These are phyloP conservation scores for Gossypium mustelinum DNA, from an alignment of 345 rosid genomes.

Conservation along the genomic window DNA sequence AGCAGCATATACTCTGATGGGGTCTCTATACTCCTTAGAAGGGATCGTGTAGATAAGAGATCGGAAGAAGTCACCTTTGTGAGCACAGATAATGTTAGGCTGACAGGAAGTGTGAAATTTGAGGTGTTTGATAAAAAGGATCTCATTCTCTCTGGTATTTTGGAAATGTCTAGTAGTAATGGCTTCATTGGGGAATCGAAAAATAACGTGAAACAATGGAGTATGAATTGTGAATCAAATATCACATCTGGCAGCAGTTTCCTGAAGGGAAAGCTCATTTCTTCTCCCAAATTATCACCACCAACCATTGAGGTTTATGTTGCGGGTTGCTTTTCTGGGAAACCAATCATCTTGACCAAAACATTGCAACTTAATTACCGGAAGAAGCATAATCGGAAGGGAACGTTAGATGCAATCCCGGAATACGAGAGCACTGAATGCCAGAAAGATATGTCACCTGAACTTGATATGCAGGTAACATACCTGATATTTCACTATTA, in stretches of 20 bases:
- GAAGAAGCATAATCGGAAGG: slow-evolving; percentile 57
- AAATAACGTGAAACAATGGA: slow-evolving; percentile 54
- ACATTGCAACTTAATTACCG: slow-evolving; percentile 57
- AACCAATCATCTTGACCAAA: slow-evolving; percentile 79
- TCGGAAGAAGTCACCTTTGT: slow-evolving; percentile 86
- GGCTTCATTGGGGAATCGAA: slow-evolving; percentile 58
- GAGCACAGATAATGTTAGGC: slow-evolving; percentile 74
- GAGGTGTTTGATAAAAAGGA: slow-evolving; percentile 65
- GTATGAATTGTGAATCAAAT: slow-evolving; percentile 67
- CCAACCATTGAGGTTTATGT: slow-evolving; percentile 83
- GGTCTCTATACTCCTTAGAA: slow-evolving; percentile 56
- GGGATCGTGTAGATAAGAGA: slow-evolving; percentile 76
- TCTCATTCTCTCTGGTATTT: slow-evolving; percentile 62
- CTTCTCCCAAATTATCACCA: slow-evolving; percentile 40
- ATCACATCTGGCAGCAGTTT: slow-evolving; percentile 50
- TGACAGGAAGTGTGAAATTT: slow-evolving; percentile 77
- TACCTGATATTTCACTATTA: not conserved
- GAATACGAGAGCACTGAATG: slow-evolving; percentile 60
- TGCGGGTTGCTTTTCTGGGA: slow-evolving; percentile 70
- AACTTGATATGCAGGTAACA: slow-evolving; percentile 59
- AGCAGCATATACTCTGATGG: slow-evolving; percentile 57
- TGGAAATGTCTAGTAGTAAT: slow-evolving; percentile 56
- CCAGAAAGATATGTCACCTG: slow-evolving; percentile 35
- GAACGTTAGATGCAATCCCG: slow-evolving; percentile 64
- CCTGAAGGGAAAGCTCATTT: slow-evolving; percentile 54